Evolutionary conservation across 352 stramenopile species (phyloP), one percentile per base, ranked within the genome.

Genomic region (Globisporangium splendens): DNA sequence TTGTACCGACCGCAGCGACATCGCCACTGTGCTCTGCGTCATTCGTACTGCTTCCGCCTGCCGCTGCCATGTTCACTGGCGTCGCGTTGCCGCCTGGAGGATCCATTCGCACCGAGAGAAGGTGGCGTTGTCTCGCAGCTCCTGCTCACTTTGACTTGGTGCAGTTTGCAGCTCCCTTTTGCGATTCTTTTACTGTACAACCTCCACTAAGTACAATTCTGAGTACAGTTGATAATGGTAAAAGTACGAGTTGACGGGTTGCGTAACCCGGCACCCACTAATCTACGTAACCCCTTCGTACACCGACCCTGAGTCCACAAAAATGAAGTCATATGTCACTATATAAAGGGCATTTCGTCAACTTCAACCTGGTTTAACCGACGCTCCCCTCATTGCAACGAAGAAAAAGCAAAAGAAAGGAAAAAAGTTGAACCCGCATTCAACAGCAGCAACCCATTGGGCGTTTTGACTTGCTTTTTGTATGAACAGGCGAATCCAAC

Each of bases 221-320:
- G 33, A 13, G 50, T 56, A 35, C 12, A 28, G 0, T 8, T 47
- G 28, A 4, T 35, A 0, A 8, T 35, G 28, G 5, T 35, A 6
- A 56, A 56, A 56, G 50, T 56, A 13, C 35, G 20, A 33, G 18
- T 1, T 35, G 14, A 22, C n/a, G 15, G 38, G 46, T 57, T 38
- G 47, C 35, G 51, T 57, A 57, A 22, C 38, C 51, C 51, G 35
- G 5, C 28, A 35, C 28, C 28, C 50, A 57, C 38, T 38, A 57
- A 39, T 39, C 38, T 57, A 46, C 47, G 51, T 39, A 8, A 12
- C 15, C 24, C 51, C 15, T 57, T 15, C 2, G 4, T 14, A n/a
- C 0, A 57, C 17, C 20, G 21, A 57, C 38, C 14, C n/a, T 11
- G 46, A 15, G 20, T 44, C 50, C 21, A 15, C 1, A 15, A 24